Base-by-base conservation (phyloP, 2,329 filamentous ascomycete species). In the Aspergillus aculeatus region DNA sequence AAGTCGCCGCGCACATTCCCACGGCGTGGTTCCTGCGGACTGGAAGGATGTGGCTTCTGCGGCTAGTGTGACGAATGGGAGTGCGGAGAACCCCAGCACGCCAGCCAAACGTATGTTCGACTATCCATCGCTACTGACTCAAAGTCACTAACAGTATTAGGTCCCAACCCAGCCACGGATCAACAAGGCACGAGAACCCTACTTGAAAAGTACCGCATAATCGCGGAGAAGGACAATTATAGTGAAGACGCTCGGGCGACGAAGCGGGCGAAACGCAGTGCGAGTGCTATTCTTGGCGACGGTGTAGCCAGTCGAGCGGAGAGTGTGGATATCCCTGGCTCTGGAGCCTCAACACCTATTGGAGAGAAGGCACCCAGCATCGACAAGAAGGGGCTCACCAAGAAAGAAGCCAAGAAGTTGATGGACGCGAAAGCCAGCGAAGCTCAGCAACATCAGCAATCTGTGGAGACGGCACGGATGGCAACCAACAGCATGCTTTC, bases 341-440 rank as follows among this genome's bases (percentile, higher is more conserved):
- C 88, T 3, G 86, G 85, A 5, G 81, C 85, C 1, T 82, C 85
- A 10, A 77, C 77, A 2, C 77, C 78, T 9, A 64, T 76, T 4
- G 72, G 67, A 3, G 77, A 79, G n/a, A 70, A 73, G 47, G 86
- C 88, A 1, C 84, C 87, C 0, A 88, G 89, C 56, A 73, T 80
- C 1, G 82, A 85, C 41, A 79, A 79, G 65, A 94, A 92, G 74
- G 83, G 86, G 3, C 83, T 91, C 54, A 90, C 89, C 4, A 97
- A 97, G 82, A 97, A 97, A 78, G 92, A 96, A 73, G 83, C 89
- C 71, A 91, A 89, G 75, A 89, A 88, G 64, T 83, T 89, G 66
- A 85, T 87, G n/a, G 88, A 91, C 61, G 81, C 82, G 3, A 91
- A 90, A 67, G 84, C 88, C 23, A 89, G 87, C 0, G 91, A 96